Conservation (phyloP, 768 basidiomycete species). For the Tephrocybe sp. region DNA sequence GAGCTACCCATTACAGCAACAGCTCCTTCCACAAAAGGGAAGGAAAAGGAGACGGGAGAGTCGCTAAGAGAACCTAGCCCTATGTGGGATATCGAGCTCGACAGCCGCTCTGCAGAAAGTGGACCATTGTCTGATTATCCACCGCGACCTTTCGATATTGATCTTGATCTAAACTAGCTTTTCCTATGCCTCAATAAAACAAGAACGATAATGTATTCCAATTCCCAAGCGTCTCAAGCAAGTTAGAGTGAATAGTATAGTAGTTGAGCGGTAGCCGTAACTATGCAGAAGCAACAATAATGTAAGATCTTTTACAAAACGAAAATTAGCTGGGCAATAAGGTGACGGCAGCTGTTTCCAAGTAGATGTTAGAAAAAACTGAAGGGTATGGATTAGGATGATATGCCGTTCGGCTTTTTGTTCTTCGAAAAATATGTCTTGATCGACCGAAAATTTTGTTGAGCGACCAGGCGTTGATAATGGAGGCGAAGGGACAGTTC, state of each 20-base stretch:
- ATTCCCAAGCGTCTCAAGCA: not conserved
- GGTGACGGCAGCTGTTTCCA: not conserved
- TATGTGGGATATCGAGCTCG: slow-evolving; percentile 71
- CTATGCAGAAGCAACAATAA: slow-evolving; percentile 11
- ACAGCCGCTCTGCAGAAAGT: slow-evolving; percentile 17
- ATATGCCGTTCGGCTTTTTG: slow-evolving; percentile 1
- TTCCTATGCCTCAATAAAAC: not conserved
- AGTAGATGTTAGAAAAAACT: not conserved
- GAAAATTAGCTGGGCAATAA: not conserved
- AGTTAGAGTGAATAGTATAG: slow-evolving; percentile 2
- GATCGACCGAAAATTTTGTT: slow-evolving; percentile 18
- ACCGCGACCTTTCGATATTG: slow-evolving; percentile 40
- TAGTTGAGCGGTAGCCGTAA: not conserved
- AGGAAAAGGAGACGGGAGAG: slow-evolving; percentile 21
- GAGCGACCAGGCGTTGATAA: slow-evolving; percentile 50
- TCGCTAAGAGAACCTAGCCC: slow-evolving; percentile 50
- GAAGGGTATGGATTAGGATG: not conserved
- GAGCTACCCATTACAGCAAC: not conserved
- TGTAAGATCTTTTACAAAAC: slow-evolving; percentile 12
- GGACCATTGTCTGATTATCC: slow-evolving; percentile 18
- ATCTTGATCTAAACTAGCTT: slow-evolving; percentile 43
- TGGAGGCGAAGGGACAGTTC: slow-evolving; percentile 60
- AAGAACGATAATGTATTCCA: not conserved
- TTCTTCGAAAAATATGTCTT: slow-evolving; percentile 16
- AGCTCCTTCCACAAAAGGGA: slow-evolving; percentile 12